Percentiles rank a stretch among this genome's conserved stretches.
Conservation (phyloP, 2,329 filamentous ascomycete genomes). For the Paracorniculantispora psalliotae region DNA sequence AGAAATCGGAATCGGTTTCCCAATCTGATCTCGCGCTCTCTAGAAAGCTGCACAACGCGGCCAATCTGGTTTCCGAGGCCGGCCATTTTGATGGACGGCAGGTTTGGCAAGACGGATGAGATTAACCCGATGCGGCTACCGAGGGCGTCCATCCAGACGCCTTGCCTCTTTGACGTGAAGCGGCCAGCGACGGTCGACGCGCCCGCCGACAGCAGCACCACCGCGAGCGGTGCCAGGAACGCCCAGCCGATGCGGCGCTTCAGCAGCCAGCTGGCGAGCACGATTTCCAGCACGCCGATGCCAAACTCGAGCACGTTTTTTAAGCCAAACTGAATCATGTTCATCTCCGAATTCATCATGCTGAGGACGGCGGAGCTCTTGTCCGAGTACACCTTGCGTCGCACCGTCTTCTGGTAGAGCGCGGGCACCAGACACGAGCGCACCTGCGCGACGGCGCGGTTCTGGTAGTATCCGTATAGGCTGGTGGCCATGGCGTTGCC, state of each 20-base stretch:
- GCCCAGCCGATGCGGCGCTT: slow-evolving; percentile 26
- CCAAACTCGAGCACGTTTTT: slow-evolving; percentile 28
- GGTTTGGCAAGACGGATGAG: slow-evolving; percentile 20
- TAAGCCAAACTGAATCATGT: slow-evolving; percentile 1
- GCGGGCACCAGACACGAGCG: slow-evolving; percentile 7
- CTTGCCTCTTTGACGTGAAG: slow-evolving; percentile 21
- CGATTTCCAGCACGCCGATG: slow-evolving; percentile 27
- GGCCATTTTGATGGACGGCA: slow-evolving; percentile 25
- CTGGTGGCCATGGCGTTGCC: slow-evolving; percentile 1
- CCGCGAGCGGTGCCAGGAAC: slow-evolving; percentile 26
- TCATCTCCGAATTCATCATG: slow-evolving; percentile 7
- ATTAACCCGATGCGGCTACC: slow-evolving; percentile 23
- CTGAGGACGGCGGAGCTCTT: background rate
- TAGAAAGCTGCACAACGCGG: slow-evolving; percentile 10
- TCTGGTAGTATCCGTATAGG: slow-evolving; percentile 7
- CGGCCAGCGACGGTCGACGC: slow-evolving; percentile 16
- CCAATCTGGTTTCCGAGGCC: slow-evolving; percentile 23
- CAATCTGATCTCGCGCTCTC: slow-evolving; percentile 19
- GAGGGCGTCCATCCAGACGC: slow-evolving; percentile 24
- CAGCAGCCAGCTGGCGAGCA: slow-evolving; percentile 28
- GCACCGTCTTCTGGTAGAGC: slow-evolving; percentile 6
- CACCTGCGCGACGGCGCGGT: background rate
- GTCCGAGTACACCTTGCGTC: background rate
- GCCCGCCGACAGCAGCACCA: slow-evolving; percentile 20
- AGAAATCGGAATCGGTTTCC: slow-evolving; percentile 21